Conservation (phyloP, 805 yeast species). For the Diddensiella transvaalensis region DNA sequence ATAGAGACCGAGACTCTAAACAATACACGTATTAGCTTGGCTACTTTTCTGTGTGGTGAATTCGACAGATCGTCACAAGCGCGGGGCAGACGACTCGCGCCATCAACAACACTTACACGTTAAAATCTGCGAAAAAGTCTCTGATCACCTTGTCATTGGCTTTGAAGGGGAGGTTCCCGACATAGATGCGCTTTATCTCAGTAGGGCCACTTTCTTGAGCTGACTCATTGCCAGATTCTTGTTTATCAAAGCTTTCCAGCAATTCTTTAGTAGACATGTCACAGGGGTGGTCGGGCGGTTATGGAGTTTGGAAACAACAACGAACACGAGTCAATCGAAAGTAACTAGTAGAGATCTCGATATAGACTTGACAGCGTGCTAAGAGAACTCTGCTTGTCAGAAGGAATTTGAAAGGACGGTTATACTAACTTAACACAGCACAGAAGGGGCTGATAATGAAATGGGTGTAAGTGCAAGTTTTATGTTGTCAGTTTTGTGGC, state of each 20-base stretch:
- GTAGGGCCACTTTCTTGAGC: constrained; percentile 5
- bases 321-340: not conserved
- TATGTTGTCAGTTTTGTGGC: too few relatives aligned
- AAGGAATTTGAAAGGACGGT: too few relatives aligned
- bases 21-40: too few relatives aligned
- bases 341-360: too few relatives aligned
- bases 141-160: constrained; percentile 53
- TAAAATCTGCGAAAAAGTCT: constrained; percentile 42
- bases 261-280: constrained; percentile 8
- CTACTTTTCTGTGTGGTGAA: too few relatives aligned
- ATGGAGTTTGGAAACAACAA: too few relatives aligned
- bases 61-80: too few relatives aligned
- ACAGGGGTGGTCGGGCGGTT: not conserved
- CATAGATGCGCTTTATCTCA: constrained; percentile 41
- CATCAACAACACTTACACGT: constrained; percentile 44
- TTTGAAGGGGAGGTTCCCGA: constrained; percentile 51
- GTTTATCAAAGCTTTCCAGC: not conserved
- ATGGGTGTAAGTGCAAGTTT: too few relatives aligned
- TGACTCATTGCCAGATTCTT: constrained; percentile 1
- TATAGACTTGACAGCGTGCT: too few relatives aligned
- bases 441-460: too few relatives aligned
- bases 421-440: too few relatives aligned
- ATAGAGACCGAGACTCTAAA: constrained; percentile 10
- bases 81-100: not conserved
- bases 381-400: too few relatives aligned